These are phyloP conservation scores for Daldinia childiae DNA, from an alignment of 495 filamentous ascomycete genomes.

Conservation along the genomic window DNA sequence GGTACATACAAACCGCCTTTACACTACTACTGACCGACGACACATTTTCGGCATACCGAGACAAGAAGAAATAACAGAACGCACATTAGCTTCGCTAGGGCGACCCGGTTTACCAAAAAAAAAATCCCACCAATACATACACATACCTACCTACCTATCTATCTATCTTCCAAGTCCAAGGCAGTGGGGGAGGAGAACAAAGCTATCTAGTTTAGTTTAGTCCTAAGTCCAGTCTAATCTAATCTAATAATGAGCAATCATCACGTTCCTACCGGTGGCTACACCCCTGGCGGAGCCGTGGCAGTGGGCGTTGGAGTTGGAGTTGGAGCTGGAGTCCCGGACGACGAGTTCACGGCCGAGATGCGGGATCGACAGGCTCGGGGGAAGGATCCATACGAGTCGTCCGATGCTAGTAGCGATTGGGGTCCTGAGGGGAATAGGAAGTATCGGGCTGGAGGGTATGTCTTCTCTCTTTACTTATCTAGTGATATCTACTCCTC, in stretches of 20 bases:
- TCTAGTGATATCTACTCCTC: neutral
- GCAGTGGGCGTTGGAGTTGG: neutral
- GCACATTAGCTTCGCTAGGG: neutral
- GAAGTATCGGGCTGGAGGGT: slow-evolving; percentile 23
- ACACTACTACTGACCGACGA: neutral
- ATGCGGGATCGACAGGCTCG: slow-evolving; percentile 64
- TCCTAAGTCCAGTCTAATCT: neutral
- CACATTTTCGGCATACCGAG: neutral
- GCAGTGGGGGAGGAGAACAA: neutral
- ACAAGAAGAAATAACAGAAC: neutral
- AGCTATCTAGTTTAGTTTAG: too few relatives aligned
- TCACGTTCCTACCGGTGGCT: neutral
- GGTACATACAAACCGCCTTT: neutral
- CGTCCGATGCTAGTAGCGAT: slow-evolving; percentile 44
- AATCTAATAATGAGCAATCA: slow-evolving; percentile 3
- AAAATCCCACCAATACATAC: neutral
- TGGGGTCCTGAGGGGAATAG: slow-evolving; percentile 11
- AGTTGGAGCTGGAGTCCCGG: neutral
- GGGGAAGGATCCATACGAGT: slow-evolving; percentile 61
- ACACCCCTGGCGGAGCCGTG: slow-evolving; percentile 11
- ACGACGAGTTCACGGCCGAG: slow-evolving; percentile 44
- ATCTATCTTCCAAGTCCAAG: neutral
- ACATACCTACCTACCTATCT: too few relatives aligned
- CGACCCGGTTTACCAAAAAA: neutral
- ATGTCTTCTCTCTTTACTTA: neutral